Evolutionary conservation across 129 eudicot species (phyloP), one percentile per base, ranked within the genome.

Genomic region (Saussurea involucrata): DNA sequence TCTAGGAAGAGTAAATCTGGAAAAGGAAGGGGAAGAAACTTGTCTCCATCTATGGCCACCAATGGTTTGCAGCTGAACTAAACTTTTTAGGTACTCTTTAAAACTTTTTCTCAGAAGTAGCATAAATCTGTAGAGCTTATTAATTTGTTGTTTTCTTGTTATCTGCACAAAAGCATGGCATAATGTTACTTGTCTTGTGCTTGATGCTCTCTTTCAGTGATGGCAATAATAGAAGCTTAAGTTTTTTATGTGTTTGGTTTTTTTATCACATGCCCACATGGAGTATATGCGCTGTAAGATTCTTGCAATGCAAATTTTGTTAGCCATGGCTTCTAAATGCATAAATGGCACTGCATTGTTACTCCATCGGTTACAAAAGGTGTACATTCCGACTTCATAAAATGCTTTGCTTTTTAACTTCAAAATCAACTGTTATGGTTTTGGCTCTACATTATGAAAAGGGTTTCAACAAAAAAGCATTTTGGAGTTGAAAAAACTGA

Each of bases 21-120:
- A 58, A 87, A 85, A 76, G 80, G 75, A 74, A 90, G 81, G 83
- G 57, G 81, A 31, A 77, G 83, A 81, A 82, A 80, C 32, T 24
- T 68, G 24, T 72, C 86, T 46, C 83, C 76, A 71, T 81, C 86
- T 20, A 32, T 84, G 15, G 75, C 83, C 31, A 79, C 88, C 68
- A 80, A 84, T 80, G 80, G 84, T 61, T 76, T 87, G 67, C 89
- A 68, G 82, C 77, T 89, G 84, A 90, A 89, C 87, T 93, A 82
- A 86, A 33, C 11, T 18, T 72, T 72, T 57, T 75, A 69, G 87
- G 81, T 81, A 78, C 72, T 74, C 22, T 63, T 76, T 46, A 13
- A 49, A 28, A 28, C 78, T 71, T 68, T 87, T 55, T 9, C 9
- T 12, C 33, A 44, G 75, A 75, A 78, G 81, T 79, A 75, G 78